phyloP scores from a whole-genome alignment of 192 early-diverging fungal species.

The Blastocladiella britannica region DNA sequence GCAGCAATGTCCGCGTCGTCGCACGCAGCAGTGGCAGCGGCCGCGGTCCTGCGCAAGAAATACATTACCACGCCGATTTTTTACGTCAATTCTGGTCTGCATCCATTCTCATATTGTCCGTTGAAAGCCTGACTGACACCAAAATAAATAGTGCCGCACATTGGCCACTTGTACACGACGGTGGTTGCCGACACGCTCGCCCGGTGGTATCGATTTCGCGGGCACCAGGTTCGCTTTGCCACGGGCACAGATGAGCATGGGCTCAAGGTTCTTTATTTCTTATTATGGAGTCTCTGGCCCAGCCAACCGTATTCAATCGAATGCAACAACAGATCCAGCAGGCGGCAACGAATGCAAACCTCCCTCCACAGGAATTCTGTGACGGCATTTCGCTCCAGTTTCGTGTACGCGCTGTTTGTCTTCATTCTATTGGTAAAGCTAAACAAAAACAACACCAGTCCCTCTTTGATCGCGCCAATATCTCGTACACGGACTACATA shows the following conservation, averaged over 20 bases:
- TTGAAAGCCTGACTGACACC: background rate
- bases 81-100: slow-evolving; percentile 57
- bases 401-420: slow-evolving; percentile 23
- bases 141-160: slow-evolving; percentile 51
- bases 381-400: slow-evolving; percentile 45
- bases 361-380: slow-evolving; percentile 53
- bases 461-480: slow-evolving; percentile 49
- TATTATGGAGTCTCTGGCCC: background rate
- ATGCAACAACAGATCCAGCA: slow-evolving; percentile 51
- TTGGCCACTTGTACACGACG: slow-evolving; percentile 81
- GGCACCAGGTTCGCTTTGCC: slow-evolving; percentile 26
- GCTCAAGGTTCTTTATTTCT: slow-evolving; percentile 33
- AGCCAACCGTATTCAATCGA: background rate
- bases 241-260: slow-evolving; percentile 95
- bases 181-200: slow-evolving; percentile 66
- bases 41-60: too few relatives aligned
- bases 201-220: slow-evolving; percentile 51
- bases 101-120: background rate
- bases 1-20: too few relatives aligned
- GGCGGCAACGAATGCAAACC: slow-evolving; percentile 42
- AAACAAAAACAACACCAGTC: too few relatives aligned
- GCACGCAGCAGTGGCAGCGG: too few relatives aligned
- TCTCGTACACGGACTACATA: slow-evolving; percentile 60
- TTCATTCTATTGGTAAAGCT: too few relatives aligned
- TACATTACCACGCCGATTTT: slow-evolving; percentile 79